These are phyloP conservation scores for Sphagnum fallax DNA, from an alignment of 228 moss, liverwort and hornwort genomes.

Conservation along the genomic window DNA sequence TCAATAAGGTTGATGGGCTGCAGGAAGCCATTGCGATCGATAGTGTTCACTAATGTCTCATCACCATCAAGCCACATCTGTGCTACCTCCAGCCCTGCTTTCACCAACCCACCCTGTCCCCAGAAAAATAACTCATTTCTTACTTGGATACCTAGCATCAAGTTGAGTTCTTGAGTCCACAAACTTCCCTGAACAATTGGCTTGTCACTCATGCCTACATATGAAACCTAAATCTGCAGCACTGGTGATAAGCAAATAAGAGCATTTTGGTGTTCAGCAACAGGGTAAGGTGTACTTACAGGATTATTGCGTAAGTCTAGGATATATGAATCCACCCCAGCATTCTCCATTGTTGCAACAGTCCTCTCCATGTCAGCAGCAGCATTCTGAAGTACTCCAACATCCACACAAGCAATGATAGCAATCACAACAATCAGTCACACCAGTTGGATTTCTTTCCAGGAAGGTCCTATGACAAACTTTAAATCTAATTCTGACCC, in stretches of 20 bases:
- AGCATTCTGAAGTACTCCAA: slow-evolving; percentile 58
- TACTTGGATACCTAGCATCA: not conserved
- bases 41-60: slow-evolving; percentile 77
- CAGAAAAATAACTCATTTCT: not conserved
- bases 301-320: slow-evolving; percentile 97
- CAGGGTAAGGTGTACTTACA: slow-evolving; percentile 27
- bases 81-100: slow-evolving; percentile 92
- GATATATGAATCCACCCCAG: slow-evolving; percentile 80
- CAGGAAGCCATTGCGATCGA: slow-evolving; percentile 82
- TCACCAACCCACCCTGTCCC: slow-evolving; percentile 91
- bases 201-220: not conserved
- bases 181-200: slow-evolving; percentile 7
- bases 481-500: too few species aligned
- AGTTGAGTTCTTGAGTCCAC: not conserved
- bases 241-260: not conserved
- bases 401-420: slow-evolving; percentile 1
- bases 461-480: too few species aligned
- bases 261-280: not conserved
- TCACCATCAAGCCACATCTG: slow-evolving; percentile 99
- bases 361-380: slow-evolving; percentile 82
- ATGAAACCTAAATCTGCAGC: not conserved
- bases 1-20: slow-evolving; percentile 78
- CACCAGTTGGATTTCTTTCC: too few species aligned
- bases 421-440: too few species aligned
- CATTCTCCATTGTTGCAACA: slow-evolving; percentile 55